Evolutionary conservation across 164 flowering plant genomes (phyloP), one percentile per base, ranked within the genome.

Genomic region (Aristolochia fimbriata): DNA sequence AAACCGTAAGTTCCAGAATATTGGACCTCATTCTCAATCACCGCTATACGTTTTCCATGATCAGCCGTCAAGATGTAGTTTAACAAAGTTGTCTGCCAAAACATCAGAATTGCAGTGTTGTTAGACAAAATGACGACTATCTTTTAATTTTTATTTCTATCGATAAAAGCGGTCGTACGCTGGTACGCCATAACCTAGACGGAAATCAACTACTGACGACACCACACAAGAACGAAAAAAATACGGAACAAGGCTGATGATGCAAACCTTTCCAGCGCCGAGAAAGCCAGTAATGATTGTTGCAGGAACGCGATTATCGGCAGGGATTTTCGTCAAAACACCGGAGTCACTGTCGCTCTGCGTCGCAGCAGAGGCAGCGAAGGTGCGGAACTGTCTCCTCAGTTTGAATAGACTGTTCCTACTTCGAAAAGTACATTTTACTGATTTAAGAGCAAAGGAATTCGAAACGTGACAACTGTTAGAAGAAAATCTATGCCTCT

Each of bases 11-110:
- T 37, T 37, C 43, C 43, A 37, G 10, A 37, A 37, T 6, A 37
- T n/a, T 20, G 47, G 80, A 89, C 98, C 98, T 93, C 98, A 67
- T 93, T 93, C 76, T 93, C 98, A 59, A 93, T 89, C 33, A 93
- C 98, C 13, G 98, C 98, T 57, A 93, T 87, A 51, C 86, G 79
- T 74, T 89, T 93, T 66, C 98, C 98, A 76, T 93, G 98, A 51
- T 93, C 82, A n/a, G 96, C 96, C 25, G 96, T 93, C 73, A 93
- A 70, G 51, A 93, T 89, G 73, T 89, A 93, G 72, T 89, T 89
- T 20, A 93, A 83, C 57, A 93, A 71, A 50, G 98, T 93, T 14
- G 98, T 89, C 98, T 93, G 90, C 51, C 66, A 67, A 52, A 54
- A 8, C 48, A 68, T 24, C 16, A 47, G 49, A 57, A 60, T 5